Conservation (phyloP, 345 rosid genomes). For the Punica granatum region DNA sequence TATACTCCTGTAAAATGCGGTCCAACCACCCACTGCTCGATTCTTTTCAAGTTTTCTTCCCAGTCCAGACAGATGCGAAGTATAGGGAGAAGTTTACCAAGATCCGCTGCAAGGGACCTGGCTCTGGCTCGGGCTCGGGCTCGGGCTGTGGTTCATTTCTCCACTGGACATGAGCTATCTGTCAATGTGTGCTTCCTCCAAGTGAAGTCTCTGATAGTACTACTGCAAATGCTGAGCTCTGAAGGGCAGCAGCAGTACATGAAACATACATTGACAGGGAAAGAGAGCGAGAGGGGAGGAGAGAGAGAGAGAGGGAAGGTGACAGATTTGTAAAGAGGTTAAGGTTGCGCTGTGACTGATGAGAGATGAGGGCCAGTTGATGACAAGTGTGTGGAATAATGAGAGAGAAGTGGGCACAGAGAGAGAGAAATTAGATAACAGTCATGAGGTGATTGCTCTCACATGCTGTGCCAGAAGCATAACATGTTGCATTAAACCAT, state of each 20-base stretch:
- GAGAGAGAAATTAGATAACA: not conserved
- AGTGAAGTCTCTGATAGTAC: not conserved
- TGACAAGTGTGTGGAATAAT: conserved; percentile 1
- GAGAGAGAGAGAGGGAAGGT: not conserved
- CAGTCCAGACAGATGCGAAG: not conserved
- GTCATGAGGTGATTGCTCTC: conserved; percentile 2
- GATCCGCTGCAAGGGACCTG: conserved; percentile 25
- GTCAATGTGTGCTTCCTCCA: not conserved
- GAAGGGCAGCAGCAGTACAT: not conserved
- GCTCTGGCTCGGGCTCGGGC: conserved; percentile 1
- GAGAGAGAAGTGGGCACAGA: not conserved
- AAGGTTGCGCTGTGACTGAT: not conserved
- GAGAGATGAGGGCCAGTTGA: not conserved
- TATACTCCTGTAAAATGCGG: not conserved
- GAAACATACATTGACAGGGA: not conserved
- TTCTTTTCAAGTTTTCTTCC: not conserved
- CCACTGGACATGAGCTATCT: not conserved
- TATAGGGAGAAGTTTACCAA: conserved; percentile 20
- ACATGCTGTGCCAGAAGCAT: conserved; percentile 2
- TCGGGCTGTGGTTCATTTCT: conserved; percentile 4
- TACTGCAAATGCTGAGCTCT: not conserved
- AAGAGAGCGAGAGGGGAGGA: not conserved
- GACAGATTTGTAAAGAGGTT: not conserved
- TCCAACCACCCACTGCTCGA: not conserved
- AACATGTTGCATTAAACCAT: not conserved